Evolutionary conservation across 1,139 yeast species (phyloP).

Genomic region (Hyphopichia buzzinii): DNA sequence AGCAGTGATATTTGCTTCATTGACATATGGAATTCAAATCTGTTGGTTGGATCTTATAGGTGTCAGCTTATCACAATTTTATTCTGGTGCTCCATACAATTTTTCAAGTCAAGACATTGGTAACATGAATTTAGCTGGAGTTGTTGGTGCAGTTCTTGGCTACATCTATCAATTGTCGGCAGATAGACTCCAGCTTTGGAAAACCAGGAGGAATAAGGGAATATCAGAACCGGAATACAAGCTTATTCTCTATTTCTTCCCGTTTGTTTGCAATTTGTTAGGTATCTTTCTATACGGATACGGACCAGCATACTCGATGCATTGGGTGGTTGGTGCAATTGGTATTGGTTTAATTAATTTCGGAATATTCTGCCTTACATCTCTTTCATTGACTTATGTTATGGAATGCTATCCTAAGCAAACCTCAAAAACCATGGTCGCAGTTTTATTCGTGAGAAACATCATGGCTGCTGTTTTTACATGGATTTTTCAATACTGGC

Average conservation of each 20-base stretch:
- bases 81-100: conserved; percentile 4
- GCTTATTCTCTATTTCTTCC: conserved; percentile 2
- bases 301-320: conserved; percentile 4
- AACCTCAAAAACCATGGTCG: conserved; percentile 6
- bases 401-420: conserved; percentile 8
- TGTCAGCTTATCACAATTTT: conserved; percentile 4
- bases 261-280: conserved; percentile 3
- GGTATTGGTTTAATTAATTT: conserved; percentile 3
- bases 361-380: conserved; percentile 1
- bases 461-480: conserved; percentile 27
- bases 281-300: conserved; percentile 7
- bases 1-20: conserved; percentile 4
- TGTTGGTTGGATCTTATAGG: conserved; percentile 5
- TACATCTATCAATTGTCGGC: neutral
- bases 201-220: conserved; percentile 4
- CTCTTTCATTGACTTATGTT: conserved; percentile 5
- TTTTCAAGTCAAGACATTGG: conserved; percentile 5
- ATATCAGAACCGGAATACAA: conserved; percentile 7
- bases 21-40: conserved; percentile 6
- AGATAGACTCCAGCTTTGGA: conserved; percentile 4
- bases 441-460: conserved; percentile 6
- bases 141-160: conserved; percentile 5
- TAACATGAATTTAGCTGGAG: conserved; percentile 5
- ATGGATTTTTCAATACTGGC: conserved; percentile 48
- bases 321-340: conserved; percentile 6